Base-by-base conservation (phyloP, 1,284 basidiomycete genomes). In the Irpex sp. region DNA sequence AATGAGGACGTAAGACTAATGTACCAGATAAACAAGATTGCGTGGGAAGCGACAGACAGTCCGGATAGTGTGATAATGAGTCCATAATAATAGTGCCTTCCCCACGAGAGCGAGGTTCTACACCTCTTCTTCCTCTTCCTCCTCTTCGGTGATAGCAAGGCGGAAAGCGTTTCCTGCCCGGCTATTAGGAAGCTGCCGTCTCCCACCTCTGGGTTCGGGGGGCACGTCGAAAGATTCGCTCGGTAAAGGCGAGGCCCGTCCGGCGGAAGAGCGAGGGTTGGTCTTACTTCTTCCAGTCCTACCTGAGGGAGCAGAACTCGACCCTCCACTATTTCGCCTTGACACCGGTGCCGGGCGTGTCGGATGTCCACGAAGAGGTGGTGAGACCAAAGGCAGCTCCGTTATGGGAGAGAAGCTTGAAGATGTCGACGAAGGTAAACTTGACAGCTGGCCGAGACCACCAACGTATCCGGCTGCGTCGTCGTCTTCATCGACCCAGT, bases 401-500 rank as follows among this genome's bases (percentile, higher is more conserved):
- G 64, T 60, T n/a, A 61, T 13, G 60, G 70, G 69, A 11, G 65
- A 55, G 54, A 65, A 69, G 34, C 19, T 37, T 34, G 66, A 17
- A 11, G 69, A 57, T 19, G 57, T 70, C 37, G 75, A 67, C 1
- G 80, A 78, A 11, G 81, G 26, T 26, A 26, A 26, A 26, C 26
- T 75, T 1, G 84, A 80, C 78, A 85, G 80, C 75, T 93, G 91
- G 0, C 91, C 91, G 47, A 93, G 75, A 4, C 91, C 91, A 57
- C 90, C 91, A 11, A 85, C 87, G 75, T 91, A 93, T n/a, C 83
- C 81, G 2, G 86, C 85, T 40, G 84, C 75, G 67, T 93, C 91
- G 51, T 92, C 90, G 52, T 93, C 92, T 68, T 92, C 89, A 70
- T 93, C 91, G 4, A 92, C 86, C 91, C 91, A 93, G 64, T 93